Base-by-base conservation (phyloP, 768 basidiomycete species). In the Suillus luteus region DNA sequence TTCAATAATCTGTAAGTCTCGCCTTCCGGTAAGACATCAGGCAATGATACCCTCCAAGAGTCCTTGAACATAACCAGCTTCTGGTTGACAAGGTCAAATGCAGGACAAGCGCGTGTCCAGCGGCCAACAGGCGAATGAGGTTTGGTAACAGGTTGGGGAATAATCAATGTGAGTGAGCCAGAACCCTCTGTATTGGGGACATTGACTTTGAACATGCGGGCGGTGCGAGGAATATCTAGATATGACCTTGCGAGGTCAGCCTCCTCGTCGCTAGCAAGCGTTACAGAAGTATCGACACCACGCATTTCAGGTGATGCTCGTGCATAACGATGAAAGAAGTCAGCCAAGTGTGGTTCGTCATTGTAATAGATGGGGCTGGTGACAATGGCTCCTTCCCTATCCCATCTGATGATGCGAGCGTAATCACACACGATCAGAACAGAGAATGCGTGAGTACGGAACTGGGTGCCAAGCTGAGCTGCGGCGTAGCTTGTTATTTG, bases 281-380 rank as follows among this genome's bases (percentile, higher is more conserved):
- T 46, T 27, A 75, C 71, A 0, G 75, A 73, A 1, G 64, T 38
- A 54, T 79, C 77, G 12, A 58, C 41, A 5, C 75, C 75, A 7
- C 69, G 64, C 33, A 63, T 48, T 0, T 43, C 40, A 41, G 17
- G 51, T 22, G 60, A 49, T 41, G 68, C 62, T 24, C 62, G 68
- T 10, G 65, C 62, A 62, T 67, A 77, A 24, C 67, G 66, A 61
- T 62, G 67, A 40, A 77, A 67, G 67, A 76, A 79, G 9, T 65
- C 59, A 15, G 63, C 46, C 2, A 63, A n/a, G 3, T 49, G 14
- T 6, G 71, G 59, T 3, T 67, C 5, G 3, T 61, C 22, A n/a
- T 41, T 37, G 69, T 71, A 75, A 40, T 73, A 48, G 66, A 79
- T 69, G 10, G 52, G 2, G 5, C 59, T 38, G 14, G 65, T 64